Base-by-base conservation (phyloP, 129 eudicot genomes). In the Daucus carota region DNA sequence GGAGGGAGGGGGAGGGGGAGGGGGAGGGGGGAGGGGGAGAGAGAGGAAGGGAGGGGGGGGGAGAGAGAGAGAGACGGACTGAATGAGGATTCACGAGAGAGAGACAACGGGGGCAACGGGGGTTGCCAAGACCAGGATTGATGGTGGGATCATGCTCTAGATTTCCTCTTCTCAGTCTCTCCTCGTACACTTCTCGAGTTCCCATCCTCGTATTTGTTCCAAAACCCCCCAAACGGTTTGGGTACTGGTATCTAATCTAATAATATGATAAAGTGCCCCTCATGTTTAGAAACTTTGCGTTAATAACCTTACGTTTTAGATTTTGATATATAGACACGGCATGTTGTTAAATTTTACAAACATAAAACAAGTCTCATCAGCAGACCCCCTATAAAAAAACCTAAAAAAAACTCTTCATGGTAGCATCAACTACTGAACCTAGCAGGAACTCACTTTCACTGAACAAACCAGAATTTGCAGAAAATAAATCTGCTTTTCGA, bases 91-190 rank as follows among this genome's bases (percentile, higher is more conserved):
- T 77, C 54, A 83, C 38, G 60, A 77, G 84, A 81, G 85, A 87
- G 75, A 86, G 86, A 68, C 96, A 89, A 43, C 97, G 96, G 48
- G 95, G 96, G 80, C 98, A 90, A 5, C 96, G 85, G 29, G 98
- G 88, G 24, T 93, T 52, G 33, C 98, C 98, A 76, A 90, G 98
- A 60, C 98, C 98, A 26, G 98, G 96, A 12, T 88, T 88, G 44
- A 92, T 85, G 73, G 96, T 92, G n/a, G 98, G 98, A 65, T 92
- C 98, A 71, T 92, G 87, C 74, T 88, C 77, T n/a, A 92, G 79
- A 81, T 92, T 90, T 3, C 96, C 96, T 9, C 82, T 77, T 73
- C 90, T 80, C 29, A 92, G 84, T 80, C 90, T 92, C 86, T 90
- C 82, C 74, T 92, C 98, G 76, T 92, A 92, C 44, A 90, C 96